A percentile compares a stretch with the other conserved stretches of the same genome.
These are phyloP conservation scores for Umbilicus rupestris DNA, from an alignment of 164 flowering plant genomes.

Conservation along the genomic window DNA sequence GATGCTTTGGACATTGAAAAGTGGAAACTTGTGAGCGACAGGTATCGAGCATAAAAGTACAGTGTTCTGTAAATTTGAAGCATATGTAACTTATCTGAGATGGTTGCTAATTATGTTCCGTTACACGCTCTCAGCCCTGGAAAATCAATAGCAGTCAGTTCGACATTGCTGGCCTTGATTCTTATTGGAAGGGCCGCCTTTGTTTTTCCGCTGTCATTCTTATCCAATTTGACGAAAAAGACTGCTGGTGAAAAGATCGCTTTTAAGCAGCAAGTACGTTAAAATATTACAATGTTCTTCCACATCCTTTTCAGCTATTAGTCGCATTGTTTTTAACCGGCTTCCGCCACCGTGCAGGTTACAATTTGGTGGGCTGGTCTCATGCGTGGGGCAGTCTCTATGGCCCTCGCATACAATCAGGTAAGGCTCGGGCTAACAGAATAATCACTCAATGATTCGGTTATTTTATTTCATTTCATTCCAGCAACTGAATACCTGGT, in stretches of 20 bases:
- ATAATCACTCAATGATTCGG: too few species aligned
- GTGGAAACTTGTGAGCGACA: conserved; percentile 8
- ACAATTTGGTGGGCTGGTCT: conserved; percentile 77
- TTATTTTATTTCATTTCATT: too few species aligned
- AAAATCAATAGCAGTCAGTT: conserved; percentile 39
- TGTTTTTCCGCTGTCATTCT: conserved; percentile 47
- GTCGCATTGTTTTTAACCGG: neutral
- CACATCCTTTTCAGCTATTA: neutral
- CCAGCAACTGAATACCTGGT: too few species aligned
- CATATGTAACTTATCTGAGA: neutral
- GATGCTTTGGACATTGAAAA: conserved; percentile 7
- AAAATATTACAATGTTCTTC: neutral
- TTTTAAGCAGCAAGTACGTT: conserved; percentile 38
- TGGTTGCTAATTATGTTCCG: neutral
- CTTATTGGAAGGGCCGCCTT: conserved; percentile 51
- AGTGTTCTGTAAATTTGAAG: neutral
- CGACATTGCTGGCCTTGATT: conserved; percentile 37
- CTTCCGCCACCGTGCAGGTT: conserved; percentile 23
- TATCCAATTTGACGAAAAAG: conserved; percentile 47
- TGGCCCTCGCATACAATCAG: conserved; percentile 70
- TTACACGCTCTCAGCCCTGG: conserved; percentile 32
- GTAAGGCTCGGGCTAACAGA: conserved; percentile 19
- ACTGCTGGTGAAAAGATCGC: conserved; percentile 25
- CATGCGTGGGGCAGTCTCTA: conserved; percentile 66
- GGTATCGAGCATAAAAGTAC: neutral